Evolutionary conservation across 306 rosid genomes (phyloP).

Genomic region (Sesbania bispinosa): DNA sequence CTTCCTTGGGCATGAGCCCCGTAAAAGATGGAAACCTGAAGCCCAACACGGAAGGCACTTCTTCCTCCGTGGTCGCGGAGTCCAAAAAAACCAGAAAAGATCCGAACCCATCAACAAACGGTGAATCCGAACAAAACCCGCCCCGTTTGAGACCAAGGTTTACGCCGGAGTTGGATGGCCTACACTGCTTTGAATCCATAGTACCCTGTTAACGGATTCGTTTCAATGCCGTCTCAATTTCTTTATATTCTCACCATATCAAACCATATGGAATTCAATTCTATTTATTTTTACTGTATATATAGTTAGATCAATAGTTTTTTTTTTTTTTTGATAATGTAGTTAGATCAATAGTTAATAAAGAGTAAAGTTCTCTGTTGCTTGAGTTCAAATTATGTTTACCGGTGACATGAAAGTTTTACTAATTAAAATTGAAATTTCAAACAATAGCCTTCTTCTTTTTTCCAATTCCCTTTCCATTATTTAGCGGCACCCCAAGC

Average conservation of each 20-base stretch:
- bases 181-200: constrained; percentile 62
- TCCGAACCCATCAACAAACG: not conserved
- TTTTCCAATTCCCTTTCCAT: too few species aligned
- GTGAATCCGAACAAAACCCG: not conserved
- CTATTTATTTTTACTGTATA: constrained; percentile 16
- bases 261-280: not conserved
- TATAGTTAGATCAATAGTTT: not conserved
- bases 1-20: not conserved
- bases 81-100: constrained; percentile 13
- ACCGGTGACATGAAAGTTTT: not conserved
- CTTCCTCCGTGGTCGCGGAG: constrained; percentile 4
- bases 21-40: not conserved
- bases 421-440: too few species aligned
- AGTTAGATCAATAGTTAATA: not conserved
- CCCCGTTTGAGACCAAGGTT: constrained; percentile 40
- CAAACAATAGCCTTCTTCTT: too few species aligned
- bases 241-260: not conserved
- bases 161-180: constrained; percentile 65
- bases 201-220: constrained; percentile 25
- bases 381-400: not conserved
- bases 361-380: too few species aligned
- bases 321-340: too few species aligned
- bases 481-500: too few species aligned
- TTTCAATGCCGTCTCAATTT: too few species aligned
- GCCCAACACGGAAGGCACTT: constrained; percentile 5